Evolutionary conservation across 805 yeast genomes (phyloP).

Genomic region (Zygoascus tannicola): DNA sequence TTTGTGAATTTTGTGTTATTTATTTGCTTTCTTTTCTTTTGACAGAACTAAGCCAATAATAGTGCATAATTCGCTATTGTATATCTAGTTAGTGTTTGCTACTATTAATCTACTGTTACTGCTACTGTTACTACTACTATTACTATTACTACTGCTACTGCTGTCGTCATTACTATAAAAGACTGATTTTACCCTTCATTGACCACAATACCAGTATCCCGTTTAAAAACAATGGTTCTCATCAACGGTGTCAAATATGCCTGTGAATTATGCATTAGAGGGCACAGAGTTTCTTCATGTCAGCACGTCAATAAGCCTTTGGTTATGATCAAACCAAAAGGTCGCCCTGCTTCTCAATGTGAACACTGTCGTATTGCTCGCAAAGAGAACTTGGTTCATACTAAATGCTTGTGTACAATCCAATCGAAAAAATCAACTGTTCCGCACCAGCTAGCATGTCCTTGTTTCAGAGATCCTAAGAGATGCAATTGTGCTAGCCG

Average conservation of each 20-base stretch:
- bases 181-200: not conserved
- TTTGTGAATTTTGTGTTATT: too few species aligned
- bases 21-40: too few species aligned
- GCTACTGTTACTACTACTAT: not conserved
- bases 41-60: too few species aligned
- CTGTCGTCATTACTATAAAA: not conserved
- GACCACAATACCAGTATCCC: too few species aligned
- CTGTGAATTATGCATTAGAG: slow-evolving; percentile 91
- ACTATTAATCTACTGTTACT: too few species aligned
- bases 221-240: slow-evolving; percentile 56
- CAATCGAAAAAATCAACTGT: too few species aligned
- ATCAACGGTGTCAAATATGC: slow-evolving; percentile 93
- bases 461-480: slow-evolving; percentile 15
- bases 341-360: slow-evolving; percentile 91
- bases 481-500: slow-evolving; percentile 19
- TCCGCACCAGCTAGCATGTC: slow-evolving; percentile 15
- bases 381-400: slow-evolving; percentile 18
- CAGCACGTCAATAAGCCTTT: slow-evolving; percentile 85
- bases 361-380: slow-evolving; percentile 47
- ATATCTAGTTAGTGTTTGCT: too few species aligned
- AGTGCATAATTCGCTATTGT: too few species aligned
- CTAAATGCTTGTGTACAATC: slow-evolving; percentile 31
- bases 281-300: slow-evolving; percentile 92
- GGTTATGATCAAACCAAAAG: slow-evolving; percentile 91
- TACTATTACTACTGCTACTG: not conserved